Evolutionary conservation across 352 stramenopile species (phyloP).

Genomic region (Phytophthora multivora): DNA sequence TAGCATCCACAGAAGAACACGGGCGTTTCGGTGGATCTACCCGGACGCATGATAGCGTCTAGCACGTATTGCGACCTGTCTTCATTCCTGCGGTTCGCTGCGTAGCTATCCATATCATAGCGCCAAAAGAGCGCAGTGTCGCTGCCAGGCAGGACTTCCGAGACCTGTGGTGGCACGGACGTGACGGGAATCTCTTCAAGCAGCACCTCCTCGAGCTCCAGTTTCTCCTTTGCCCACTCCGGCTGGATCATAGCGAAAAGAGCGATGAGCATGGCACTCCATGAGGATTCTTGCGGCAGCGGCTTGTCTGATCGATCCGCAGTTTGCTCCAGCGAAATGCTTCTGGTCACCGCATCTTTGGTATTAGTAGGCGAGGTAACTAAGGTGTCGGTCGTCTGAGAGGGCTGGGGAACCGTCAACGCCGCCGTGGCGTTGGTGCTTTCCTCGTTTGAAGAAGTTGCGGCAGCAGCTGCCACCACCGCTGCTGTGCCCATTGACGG

Average conservation of each 20-base stretch:
- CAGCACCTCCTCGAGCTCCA: conserved; percentile 41
- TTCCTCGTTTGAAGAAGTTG: conserved; percentile 12
- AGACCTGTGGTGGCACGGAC: conserved; percentile 55
- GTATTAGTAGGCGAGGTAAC: background rate
- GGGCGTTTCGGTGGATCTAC: conserved; percentile 18
- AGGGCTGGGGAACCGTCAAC: conserved; percentile 5
- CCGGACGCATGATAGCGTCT: conserved; percentile 34
- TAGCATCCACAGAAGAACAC: conserved; percentile 80
- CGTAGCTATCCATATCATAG: conserved; percentile 75
- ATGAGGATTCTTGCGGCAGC: conserved; percentile 32
- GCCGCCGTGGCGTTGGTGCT: conserved; percentile 7
- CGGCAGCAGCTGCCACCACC: background rate
- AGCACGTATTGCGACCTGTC: conserved; percentile 65
- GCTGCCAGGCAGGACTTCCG: conserved; percentile 51
- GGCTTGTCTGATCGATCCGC: conserved; percentile 9
- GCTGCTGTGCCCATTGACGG: conserved; percentile 12
- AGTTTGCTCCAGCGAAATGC: conserved; percentile 5
- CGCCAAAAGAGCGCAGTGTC: conserved; percentile 56
- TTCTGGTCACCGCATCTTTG: conserved; percentile 7
- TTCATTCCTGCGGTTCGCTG: conserved; percentile 67
- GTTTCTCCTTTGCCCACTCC: conserved; percentile 53
- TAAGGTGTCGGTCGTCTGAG: conserved; percentile 1
- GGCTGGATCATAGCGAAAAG: conserved; percentile 69
- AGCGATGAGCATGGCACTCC: conserved; percentile 61
- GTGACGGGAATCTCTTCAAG: conserved; percentile 55